Evolutionary conservation across 495 filamentous ascomycete species (phyloP), one percentile per base, ranked within the genome.

Genomic region (Hypoxylon fragiforme): DNA sequence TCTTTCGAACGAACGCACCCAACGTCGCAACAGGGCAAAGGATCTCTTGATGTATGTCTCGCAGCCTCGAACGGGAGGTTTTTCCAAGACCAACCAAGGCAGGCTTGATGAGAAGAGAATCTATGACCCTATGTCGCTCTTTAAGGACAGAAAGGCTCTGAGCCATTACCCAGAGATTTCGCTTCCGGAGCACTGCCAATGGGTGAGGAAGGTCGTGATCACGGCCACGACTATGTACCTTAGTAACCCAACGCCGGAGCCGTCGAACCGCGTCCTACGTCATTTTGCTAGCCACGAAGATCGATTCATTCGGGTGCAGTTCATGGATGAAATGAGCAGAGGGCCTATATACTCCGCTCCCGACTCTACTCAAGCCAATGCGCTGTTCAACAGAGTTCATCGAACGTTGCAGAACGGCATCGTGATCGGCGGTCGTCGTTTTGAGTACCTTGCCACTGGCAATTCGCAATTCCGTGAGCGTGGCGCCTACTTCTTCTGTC

Each of bases 391-490:
- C 12, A 83, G 91, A 11, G 75, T 96, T 54, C 84, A 83, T 59
- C 77, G 84, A 37, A 81, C 87, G 3, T 62, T 98, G 60, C 73
- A 69, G 4, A 83, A 92, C 35, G 94, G 94, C 5, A 95, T 99
- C 51, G 73, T 70, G 1, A 84, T 99, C 43, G 94, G 88, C 9
- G 82, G 83, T 55, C 84, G 88, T 9, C 85, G 83, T 57, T 99
- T 88, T 66, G 81, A 95, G 63, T 97, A 96, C 58, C 83, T 99
- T 16, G 92, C 95, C 3, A 96, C 91, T 67, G 92, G 94, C 0
- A 97, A 96, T 67, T 96, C 92, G 0, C 94, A 97, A 57, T 88
- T 99, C 50, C 83, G 94, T 11, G 92, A 97, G 65, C 84, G 91
- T 65, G 90, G 91, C 0, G 92, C 92, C 1, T 97, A 92, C 60